Evolutionary conservation across 1,139 yeast genomes (phyloP).

Genomic region (Kodamaea fungicola): DNA sequence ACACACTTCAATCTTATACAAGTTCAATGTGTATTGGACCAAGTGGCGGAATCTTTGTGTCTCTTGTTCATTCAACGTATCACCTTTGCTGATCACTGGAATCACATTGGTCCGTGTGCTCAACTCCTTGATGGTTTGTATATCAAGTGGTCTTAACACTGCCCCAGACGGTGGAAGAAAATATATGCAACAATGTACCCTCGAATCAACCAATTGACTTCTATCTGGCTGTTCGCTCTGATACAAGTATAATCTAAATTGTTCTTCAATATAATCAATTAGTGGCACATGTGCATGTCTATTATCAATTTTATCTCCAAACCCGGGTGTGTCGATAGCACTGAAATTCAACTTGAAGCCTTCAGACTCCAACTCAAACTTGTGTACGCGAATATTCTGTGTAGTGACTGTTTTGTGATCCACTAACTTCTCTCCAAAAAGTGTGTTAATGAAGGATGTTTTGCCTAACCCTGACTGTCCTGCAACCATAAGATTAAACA

Average conservation of each 20-base stretch:
- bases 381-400: slow-evolving; percentile 5
- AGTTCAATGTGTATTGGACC: slow-evolving; percentile 41
- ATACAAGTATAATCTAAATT: slow-evolving; percentile 15
- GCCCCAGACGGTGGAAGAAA: slow-evolving; percentile 56
- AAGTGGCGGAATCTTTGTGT: slow-evolving; percentile 39
- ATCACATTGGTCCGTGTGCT: slow-evolving; percentile 65
- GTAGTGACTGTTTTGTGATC: background rate
- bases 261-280: slow-evolving; percentile 53
- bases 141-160: slow-evolving; percentile 52
- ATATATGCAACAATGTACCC: slow-evolving; percentile 77
- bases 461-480: slow-evolving; percentile 83
- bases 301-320: slow-evolving; percentile 42
- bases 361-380: slow-evolving; percentile 12
- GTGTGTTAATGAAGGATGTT: slow-evolving; percentile 69
- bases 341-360: slow-evolving; percentile 16
- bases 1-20: slow-evolving; percentile 55
- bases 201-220: slow-evolving; percentile 41
- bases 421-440: slow-evolving; percentile 9
- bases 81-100: slow-evolving; percentile 77
- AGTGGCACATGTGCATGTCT: slow-evolving; percentile 57
- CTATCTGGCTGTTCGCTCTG: slow-evolving; percentile 59
- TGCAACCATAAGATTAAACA: slow-evolving; percentile 64
- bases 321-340: slow-evolving; percentile 45
- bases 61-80: slow-evolving; percentile 51
- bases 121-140: slow-evolving; percentile 65